Evolutionary conservation across 169 alveolate species (phyloP).

Genomic region (Cryptosporidium canis): DNA sequence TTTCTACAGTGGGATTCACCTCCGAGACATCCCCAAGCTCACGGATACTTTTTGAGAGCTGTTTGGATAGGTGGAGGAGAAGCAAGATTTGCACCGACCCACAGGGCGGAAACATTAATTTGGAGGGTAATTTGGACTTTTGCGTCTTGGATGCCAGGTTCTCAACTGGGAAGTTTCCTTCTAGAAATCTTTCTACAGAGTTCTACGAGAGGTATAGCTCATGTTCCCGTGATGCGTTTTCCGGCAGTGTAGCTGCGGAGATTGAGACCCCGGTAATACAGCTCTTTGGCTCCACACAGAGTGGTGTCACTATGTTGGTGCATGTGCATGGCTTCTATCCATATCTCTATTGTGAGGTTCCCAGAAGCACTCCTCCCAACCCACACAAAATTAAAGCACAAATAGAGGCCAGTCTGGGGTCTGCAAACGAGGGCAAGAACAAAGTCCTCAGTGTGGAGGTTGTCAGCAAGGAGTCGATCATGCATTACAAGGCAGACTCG

Average conservation of each 20-base stretch:
- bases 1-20: conserved; percentile 24
- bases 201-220: background rate
- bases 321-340: conserved; percentile 66
- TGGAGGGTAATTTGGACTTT: background rate
- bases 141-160: conserved; percentile 60
- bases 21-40: background rate
- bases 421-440: background rate
- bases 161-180: conserved; percentile 43
- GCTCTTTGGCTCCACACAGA: conserved; percentile 38
- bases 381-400: conserved; percentile 3
- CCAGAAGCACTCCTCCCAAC: conserved; percentile 8
- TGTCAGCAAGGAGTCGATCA: conserved; percentile 79
- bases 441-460: conserved; percentile 77
- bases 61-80: conserved; percentile 54
- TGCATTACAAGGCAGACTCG: conserved; percentile 78
- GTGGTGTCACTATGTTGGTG: conserved; percentile 20
- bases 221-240: background rate
- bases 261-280: conserved; percentile 46
- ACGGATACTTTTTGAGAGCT: background rate
- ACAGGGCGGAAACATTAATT: background rate
- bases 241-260: background rate
- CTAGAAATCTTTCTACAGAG: background rate
- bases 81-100: background rate
- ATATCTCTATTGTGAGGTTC: conserved; percentile 39
- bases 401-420: background rate